Base-by-base conservation (phyloP, 306 rosid genomes). In the Astragalus glycyphyllos region DNA sequence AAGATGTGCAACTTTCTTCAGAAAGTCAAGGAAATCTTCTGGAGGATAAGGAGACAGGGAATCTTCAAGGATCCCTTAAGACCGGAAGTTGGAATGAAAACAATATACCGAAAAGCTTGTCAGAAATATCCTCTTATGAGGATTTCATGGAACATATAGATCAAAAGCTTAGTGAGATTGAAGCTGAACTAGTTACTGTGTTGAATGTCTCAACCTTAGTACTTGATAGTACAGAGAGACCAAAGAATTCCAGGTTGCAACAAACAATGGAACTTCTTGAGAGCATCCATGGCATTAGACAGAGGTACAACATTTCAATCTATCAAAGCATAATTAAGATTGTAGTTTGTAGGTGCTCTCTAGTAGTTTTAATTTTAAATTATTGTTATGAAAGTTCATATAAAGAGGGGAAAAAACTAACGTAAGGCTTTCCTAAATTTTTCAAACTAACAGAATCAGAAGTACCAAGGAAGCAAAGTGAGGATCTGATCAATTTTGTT, bases 231-330 rank as follows among this genome's bases (percentile, higher is more conserved):
- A 87, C 80, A 64, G 90, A 86, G 58, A 87, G 86, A 71, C 73
- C 82, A 58, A 84, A 83, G 42, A 83, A 86, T 73, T 80, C 74
- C 42, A 90, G 83, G 84, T 87, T 88, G 84, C 92, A 83, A 48
- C 88, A 81, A 87, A 84, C 82, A 13, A 42, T 53, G 72, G 90
- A 90, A 62, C 91, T 94, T 81, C 94, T 90, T 58, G 92, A 90
- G 69, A 78, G 83, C 82, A 72, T 90, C 68, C 77, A 78, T 29
- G 74, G 66, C 47, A 69, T 89, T 67, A 83, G 97, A 72, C 79
- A 82, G 76, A 94, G 97, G 97, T 90, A 75, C 58, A 34, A 55
- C 45, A 46, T 58, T 62, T 77, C 54, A 49, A 12, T 60, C 65
- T 58, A 47, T 48, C 5, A 32, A 23, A 49, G 35, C 16, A 49